Evolutionary conservation across 352 stramenopile genomes (phyloP).

Genomic region (Thalassiosira ordinaria): DNA sequence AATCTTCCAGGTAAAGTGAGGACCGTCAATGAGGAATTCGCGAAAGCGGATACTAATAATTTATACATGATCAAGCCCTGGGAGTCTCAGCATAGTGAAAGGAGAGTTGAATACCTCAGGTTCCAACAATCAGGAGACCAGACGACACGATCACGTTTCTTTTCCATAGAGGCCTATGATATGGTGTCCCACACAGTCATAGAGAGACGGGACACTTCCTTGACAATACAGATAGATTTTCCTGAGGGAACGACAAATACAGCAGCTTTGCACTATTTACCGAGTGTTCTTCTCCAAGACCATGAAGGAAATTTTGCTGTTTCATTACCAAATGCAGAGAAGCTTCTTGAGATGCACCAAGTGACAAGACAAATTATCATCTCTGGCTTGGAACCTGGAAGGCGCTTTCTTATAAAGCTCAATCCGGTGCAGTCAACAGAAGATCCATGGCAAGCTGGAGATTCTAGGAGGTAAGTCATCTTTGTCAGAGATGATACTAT

Average conservation of each 20-base stretch:
- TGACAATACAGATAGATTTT: background rate
- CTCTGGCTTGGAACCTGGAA: background rate
- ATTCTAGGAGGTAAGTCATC: no score
- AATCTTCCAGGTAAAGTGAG: background rate
- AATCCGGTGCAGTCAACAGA: background rate
- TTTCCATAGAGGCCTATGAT: background rate
- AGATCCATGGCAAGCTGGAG: no score
- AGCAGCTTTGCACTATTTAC: background rate
- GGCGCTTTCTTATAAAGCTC: background rate
- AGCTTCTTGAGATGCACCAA: background rate
- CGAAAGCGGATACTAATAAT: background rate
- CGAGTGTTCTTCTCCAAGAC: background rate
- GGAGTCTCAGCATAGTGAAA: background rate
- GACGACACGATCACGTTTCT: background rate
- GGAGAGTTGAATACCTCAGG: background rate
- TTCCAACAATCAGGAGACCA: background rate
- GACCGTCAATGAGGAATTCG: background rate
- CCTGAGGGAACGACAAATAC: background rate
- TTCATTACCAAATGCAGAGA: background rate
- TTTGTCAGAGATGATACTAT: no score
- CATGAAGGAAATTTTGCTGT: background rate
- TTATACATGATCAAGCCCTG: background rate
- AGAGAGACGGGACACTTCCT: background rate
- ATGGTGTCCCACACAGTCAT: background rate
- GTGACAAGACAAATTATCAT: background rate